phyloP scores from a whole-genome alignment of 2,329 filamentous ascomycete genomes.

The Periconia sp. region DNA sequence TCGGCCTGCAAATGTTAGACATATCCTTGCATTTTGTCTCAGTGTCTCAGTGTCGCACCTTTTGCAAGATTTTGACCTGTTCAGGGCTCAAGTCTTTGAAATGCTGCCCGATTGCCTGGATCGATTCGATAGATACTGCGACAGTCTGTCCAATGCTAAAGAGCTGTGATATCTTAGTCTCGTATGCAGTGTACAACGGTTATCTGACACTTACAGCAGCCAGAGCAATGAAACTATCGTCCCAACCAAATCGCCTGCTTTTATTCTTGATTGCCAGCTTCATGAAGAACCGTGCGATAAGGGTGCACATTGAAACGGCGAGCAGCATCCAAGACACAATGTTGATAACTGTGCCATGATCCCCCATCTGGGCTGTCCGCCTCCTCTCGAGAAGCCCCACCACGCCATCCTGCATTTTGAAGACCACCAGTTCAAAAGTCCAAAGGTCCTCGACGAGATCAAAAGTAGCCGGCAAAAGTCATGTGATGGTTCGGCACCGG shows the following conservation, averaged over 20 bases:
- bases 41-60: conserved; percentile 17
- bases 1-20: conserved; percentile 25
- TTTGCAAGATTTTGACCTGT: conserved; percentile 23
- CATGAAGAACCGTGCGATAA: conserved; percentile 32
- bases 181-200: not conserved
- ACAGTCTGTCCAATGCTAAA: conserved; percentile 37
- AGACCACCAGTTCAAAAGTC: conserved; percentile 4
- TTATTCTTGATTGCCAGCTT: conserved; percentile 29
- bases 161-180: conserved; percentile 21
- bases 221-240: conserved; percentile 32
- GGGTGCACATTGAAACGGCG: conserved; percentile 24
- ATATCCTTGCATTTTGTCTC: not conserved
- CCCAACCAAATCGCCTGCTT: conserved; percentile 18
- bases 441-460: conserved; percentile 10
- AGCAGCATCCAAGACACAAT: conserved; percentile 36
- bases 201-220: conserved; percentile 28
- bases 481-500: conserved; percentile 25
- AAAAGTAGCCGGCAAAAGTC: conserved; percentile 12
- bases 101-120: conserved; percentile 25
- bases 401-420: conserved; percentile 19
- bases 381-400: conserved; percentile 16
- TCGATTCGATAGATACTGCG: conserved; percentile 30
- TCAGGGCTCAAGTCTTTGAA: conserved; percentile 6
- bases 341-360: conserved; percentile 24
- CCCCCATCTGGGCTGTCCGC: conserved; percentile 12